These are phyloP conservation scores for Dalbergia cultrata DNA, from an alignment of 306 rosid genomes.

Conservation along the genomic window DNA sequence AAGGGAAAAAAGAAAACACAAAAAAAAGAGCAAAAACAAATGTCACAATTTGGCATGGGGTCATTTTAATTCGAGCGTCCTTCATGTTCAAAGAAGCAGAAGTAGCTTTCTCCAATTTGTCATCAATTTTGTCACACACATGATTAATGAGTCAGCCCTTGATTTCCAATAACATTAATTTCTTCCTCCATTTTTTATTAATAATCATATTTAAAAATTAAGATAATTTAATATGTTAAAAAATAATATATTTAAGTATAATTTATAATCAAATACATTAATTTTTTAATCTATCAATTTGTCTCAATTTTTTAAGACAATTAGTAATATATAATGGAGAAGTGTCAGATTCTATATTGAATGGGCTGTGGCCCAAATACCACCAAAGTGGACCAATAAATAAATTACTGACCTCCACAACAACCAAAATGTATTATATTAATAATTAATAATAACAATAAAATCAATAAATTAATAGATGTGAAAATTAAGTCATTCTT, in stretches of 20 bases:
- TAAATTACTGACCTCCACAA: constrained; percentile 8
- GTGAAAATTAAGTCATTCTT: neutral
- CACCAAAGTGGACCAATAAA: constrained; percentile 26
- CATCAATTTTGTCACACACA: constrained; percentile 44
- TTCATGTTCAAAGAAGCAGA: neutral
- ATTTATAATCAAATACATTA: too few relatives aligned
- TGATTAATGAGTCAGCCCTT: constrained; percentile 19
- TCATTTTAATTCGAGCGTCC: constrained; percentile 31
- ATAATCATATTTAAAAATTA: too few relatives aligned
- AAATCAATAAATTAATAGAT: neutral
- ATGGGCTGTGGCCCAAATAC: constrained; percentile 49
- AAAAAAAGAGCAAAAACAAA: neutral
- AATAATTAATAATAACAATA: neutral
- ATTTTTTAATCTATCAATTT: too few relatives aligned
- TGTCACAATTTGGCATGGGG: neutral
- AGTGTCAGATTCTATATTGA: constrained; percentile 9
- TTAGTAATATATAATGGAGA: too few relatives aligned
- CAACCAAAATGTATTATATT: neutral
- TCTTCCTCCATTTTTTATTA: neutral
- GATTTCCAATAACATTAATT: constrained; percentile 41
- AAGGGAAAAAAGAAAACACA: neutral
- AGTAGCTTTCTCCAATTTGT: constrained; percentile 38
- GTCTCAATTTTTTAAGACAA: too few relatives aligned
- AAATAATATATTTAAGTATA: too few relatives aligned
- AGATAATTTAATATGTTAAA: too few relatives aligned